Base-by-base conservation (phyloP, 1,284 basidiomycete genomes). In the Puccinia coronata region DNA sequence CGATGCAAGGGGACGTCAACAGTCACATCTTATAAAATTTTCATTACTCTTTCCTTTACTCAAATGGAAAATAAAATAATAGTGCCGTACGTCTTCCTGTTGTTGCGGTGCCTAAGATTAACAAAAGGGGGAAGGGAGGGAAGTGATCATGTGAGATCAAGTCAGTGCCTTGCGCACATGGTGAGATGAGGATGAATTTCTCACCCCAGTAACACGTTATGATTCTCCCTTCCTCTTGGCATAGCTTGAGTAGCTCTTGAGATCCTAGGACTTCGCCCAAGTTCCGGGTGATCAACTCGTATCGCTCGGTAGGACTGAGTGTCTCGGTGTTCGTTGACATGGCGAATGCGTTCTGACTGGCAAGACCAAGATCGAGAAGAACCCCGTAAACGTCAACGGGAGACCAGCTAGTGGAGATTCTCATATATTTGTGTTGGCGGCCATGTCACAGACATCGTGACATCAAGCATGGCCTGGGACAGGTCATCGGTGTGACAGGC, bases 211-310 rank as follows among this genome's bases (percentile, higher is more conserved):
- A 96, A 84, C 91, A 91, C 86, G 92, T 95, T 51, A 91, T 63
- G 90, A 88, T 84, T 90, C 89, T 49, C 59, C 84, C 84, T 23
- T 92, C 93, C 85, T 97, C 93, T 16, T 90, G 89, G 57, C 98
- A 89, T 80, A 97, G 91, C 57, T 90, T 88, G 85, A 93, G 92
- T 87, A 99, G 92, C 72, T 89, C 88, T 79, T 98, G 95, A 11
- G 89, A 92, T 59, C 95, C 93, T 9, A 99, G 91, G 0, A 94
- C 92, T 87, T 99, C 97, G 83, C 93, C 91, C 57, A 99, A 87
- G 84, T 92, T 88, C 75, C 96, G 88, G 0, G 93, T 96, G 84
- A 99, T 97, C 80, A 97, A 88, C 70, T 92, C 89, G 88, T 90
- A 97, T 84, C 91, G 92, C 83, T 91, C 90, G 78, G 92, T 90